Base-by-base conservation (phyloP, 2,329 filamentous ascomycete genomes). In the Penicillium sp. region DNA sequence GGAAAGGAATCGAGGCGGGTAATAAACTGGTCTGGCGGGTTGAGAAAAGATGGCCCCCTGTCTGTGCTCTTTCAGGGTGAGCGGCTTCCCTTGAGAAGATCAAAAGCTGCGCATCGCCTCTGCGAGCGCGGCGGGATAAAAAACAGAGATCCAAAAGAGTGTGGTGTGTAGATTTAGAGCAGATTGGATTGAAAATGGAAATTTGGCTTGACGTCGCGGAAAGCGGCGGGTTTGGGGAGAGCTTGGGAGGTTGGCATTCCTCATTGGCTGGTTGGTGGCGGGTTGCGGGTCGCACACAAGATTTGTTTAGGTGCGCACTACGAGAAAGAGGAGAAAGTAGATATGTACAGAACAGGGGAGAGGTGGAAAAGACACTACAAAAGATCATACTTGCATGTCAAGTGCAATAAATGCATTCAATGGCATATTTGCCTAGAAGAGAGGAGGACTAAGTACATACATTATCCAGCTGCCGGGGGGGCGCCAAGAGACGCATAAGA, bases 361-460 rank as follows among this genome's bases (percentile, higher is more conserved):
- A n/a, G n/a, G n/a, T n/a, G n/a, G n/a, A n/a, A n/a, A n/a, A n/a
- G n/a, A n/a, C n/a, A 27, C 26, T 27, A 27, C 26, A 10, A 27
- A 10, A 10, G 26, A 27, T 10, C 7, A 27, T 27, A 27, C 24
- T 17, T 27, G 23, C 21, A 42, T 20, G 15, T 59, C 34, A 55
- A 54, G 23, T 32, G 39, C 33, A 45, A n/a, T n/a, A n/a, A n/a
- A n/a, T n/a, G n/a, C 4, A 37, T 39, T 44, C 37, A 37, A 52
- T 50, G 49, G 45, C 50, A 52, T 15, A 57, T 45, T 58, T 54
- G 42, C 51, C 45, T 56, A 26, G 36, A 59, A 56, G 48, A 58
- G 58, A 58, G 55, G 58, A 58, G 59, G 57, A 68, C 62, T 67
- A 68, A 62, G 59, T 70, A 71, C 64, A 69, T 69, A 70, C 67